Evolutionary conservation across 2,329 filamentous ascomycete genomes (phyloP).

Genomic region (Verticillium nonalfalfae): DNA sequence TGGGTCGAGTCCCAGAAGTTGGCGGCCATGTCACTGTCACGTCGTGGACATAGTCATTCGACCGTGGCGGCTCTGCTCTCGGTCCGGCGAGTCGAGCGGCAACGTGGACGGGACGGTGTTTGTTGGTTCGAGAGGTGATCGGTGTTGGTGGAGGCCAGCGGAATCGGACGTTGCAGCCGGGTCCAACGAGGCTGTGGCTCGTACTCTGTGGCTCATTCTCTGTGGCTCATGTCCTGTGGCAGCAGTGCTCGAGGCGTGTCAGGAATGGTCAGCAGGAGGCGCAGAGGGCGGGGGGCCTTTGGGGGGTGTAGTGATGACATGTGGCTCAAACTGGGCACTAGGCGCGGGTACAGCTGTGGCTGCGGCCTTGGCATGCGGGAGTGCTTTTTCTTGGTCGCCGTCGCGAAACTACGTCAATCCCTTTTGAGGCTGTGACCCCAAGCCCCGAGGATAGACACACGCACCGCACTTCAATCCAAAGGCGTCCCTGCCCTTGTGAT

Average conservation of each 20-base stretch:
- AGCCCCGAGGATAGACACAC: background rate
- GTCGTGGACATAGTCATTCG: background rate
- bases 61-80: background rate
- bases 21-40: conserved; percentile 67
- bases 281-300: background rate
- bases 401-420: conserved; percentile 3
- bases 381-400: conserved; percentile 2
- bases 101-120: conserved; percentile 2
- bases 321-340: background rate
- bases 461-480: background rate
- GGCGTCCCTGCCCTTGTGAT: too few relatives aligned
- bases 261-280: background rate
- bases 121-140: background rate
- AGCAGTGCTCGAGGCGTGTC: background rate
- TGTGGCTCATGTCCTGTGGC: too few relatives aligned
- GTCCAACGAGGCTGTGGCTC: background rate
- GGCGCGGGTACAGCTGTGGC: background rate
- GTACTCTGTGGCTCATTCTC: background rate
- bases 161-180: background rate
- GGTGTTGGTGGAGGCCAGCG: background rate
- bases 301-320: background rate
- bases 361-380: conserved; percentile 2
- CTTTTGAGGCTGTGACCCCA: background rate
- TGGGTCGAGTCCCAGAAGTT: conserved; percentile 98
- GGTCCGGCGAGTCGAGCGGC: background rate